Base-by-base conservation (phyloP, 2,329 filamentous ascomycete species). In the Colletotrichum spaethianum region DNA sequence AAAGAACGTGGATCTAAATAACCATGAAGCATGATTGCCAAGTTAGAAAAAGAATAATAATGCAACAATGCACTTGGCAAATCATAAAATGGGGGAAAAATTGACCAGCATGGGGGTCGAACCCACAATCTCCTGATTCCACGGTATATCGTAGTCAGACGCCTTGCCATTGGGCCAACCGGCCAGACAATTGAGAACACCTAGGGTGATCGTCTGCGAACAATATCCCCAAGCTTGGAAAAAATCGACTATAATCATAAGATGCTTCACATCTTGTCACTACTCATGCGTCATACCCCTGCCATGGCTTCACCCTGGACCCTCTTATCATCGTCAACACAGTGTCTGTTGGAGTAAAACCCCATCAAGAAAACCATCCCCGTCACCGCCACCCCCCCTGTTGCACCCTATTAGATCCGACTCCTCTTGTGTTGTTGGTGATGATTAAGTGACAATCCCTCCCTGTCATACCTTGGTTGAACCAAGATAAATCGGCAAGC, bases 111-210 rank as follows among this genome's bases (percentile, higher is more conserved):
- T 72, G 70, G 70, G 70, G 70, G 70, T 72, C 70, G 70, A 72
- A 72, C 70, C 70, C 70, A 69, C 59, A 72, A 72, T 72, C 70
- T 72, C 70, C 70, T 72, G 70, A 72, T 72, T 64, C 44, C 70
- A 72, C 69, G 52, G 23, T 60, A 4, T 56, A 56, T 83, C 80
- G 81, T 83, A 82, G 81, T 83, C 81, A 83, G 80, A 83, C 81
- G 81, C 81, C 81, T 82, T 83, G 81, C 77, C 81, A 83, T 81
- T 81, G 79, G 79, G 78, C 79, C 79, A 82, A 72, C 70, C 70
- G 70, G 70, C 70, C 70, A 64, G 65, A 72, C 59, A 72, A 42
- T 44, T 36, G 8, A 42, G 52, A 69, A 28, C 38, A 63, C n/a
- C 59, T 60, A 0, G 2, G 44, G 26, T 56, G 65, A 11, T 31